Evolutionary conservation across 2,329 filamentous ascomycete species (phyloP).

Genomic region (Endoconidiophora polonica): DNA sequence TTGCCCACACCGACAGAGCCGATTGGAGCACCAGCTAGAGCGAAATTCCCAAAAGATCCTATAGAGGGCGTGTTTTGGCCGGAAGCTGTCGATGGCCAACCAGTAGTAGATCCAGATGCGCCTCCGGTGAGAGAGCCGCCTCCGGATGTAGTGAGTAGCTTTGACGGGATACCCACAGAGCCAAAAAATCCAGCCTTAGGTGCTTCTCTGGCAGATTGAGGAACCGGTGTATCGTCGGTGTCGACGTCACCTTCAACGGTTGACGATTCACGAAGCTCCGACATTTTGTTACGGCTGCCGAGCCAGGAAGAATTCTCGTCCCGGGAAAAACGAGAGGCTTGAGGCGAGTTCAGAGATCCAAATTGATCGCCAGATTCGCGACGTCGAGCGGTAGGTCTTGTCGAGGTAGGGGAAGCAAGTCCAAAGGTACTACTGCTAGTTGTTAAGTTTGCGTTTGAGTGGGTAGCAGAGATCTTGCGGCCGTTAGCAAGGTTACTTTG

Average conservation of each 20-base stretch:
- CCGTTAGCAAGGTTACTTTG: slow-evolving; percentile 42
- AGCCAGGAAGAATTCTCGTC: slow-evolving; percentile 47
- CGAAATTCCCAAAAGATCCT: slow-evolving; percentile 83
- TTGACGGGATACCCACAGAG: slow-evolving; percentile 4
- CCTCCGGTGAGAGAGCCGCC: slow-evolving; percentile 25
- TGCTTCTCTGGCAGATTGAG: slow-evolving; percentile 9
- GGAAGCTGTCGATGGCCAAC: slow-evolving; percentile 32
- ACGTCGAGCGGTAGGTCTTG: slow-evolving; percentile 60
- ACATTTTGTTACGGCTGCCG: slow-evolving; percentile 29
- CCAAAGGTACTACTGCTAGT: slow-evolving; percentile 33
- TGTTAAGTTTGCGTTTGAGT: slow-evolving; percentile 37
- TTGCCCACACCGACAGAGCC: slow-evolving; percentile 42
- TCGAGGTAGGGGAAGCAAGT: slow-evolving; percentile 54
- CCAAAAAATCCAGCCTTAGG: slow-evolving; percentile 11
- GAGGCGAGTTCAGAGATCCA: slow-evolving; percentile 42
- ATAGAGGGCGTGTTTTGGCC: slow-evolving; percentile 33
- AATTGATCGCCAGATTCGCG: slow-evolving; percentile 61
- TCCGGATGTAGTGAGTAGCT: slow-evolving; percentile 3
- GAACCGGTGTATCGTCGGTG: slow-evolving; percentile 17
- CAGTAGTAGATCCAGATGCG: slow-evolving; percentile 28
- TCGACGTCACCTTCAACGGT: slow-evolving; percentile 36
- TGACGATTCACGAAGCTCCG: slow-evolving; percentile 21
- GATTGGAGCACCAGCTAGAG: slow-evolving; percentile 42
- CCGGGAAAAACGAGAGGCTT: slow-evolving; percentile 39
- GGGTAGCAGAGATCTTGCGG: slow-evolving; percentile 71